phyloP scores from a whole-genome alignment of 805 yeast genomes.

The Cyberlindnera subsufficiens region DNA sequence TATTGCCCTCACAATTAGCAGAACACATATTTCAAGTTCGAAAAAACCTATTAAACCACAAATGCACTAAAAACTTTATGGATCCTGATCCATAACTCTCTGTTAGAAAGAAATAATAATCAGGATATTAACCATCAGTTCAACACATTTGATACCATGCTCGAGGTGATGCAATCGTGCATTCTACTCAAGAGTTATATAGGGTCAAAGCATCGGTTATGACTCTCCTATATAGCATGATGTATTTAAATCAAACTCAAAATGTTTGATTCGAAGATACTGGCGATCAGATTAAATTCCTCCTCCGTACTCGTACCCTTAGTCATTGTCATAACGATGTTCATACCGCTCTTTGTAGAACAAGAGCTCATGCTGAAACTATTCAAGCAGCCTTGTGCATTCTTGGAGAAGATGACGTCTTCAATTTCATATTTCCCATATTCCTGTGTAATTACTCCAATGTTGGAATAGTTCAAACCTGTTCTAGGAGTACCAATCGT shows the following conservation, averaged over 20 bases:
- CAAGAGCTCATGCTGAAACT: slow-evolving; percentile 8
- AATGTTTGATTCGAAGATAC: slow-evolving; percentile 6
- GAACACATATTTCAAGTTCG: no score
- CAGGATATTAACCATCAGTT: no score
- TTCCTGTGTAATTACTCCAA: slow-evolving; percentile 9
- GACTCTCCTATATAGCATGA: no score
- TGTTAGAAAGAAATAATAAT: no score
- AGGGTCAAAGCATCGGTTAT: no score
- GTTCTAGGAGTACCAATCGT: slow-evolving; percentile 7
- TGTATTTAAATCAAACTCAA: background rate
- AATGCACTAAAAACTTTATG: no score
- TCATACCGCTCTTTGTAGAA: slow-evolving; percentile 12
- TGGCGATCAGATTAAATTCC: slow-evolving; percentile 8
- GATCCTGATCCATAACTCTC: no score
- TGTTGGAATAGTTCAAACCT: slow-evolving; percentile 16
- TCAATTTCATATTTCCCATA: slow-evolving; percentile 5
- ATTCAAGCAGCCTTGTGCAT: slow-evolving; percentile 10
- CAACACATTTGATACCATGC: no score
- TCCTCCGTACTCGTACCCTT: slow-evolving; percentile 3
- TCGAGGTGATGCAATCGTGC: no score
- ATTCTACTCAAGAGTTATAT: no score
- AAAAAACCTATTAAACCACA: no score
- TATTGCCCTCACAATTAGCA: no score
- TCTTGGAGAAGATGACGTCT: slow-evolving; percentile 12
- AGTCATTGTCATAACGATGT: slow-evolving; percentile 11